Percentiles rank a stretch among this genome's conserved stretches.
Conservation (phyloP, 441 rosid genomes). For the Erodium chrysanthum region DNA sequence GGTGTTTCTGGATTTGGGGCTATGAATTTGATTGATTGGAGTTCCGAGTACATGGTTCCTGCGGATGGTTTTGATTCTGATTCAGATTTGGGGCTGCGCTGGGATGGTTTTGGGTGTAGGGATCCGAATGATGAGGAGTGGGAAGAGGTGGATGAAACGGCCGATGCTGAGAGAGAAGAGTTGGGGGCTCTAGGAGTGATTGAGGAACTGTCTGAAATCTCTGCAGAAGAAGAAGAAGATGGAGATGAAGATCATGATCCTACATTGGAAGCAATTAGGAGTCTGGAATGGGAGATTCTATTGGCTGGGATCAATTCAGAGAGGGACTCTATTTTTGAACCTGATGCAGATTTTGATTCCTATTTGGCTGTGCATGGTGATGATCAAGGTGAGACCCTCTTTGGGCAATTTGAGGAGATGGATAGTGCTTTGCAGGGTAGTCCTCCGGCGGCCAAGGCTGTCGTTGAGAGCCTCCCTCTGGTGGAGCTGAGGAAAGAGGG, state of each 20-base stretch:
- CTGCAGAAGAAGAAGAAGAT: not conserved
- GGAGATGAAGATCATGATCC: not conserved
- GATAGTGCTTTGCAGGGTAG: constrained; percentile 16
- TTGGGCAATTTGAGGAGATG: constrained; percentile 16
- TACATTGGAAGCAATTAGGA: constrained; percentile 7
- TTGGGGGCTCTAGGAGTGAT: not conserved
- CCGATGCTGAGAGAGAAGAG: constrained; percentile 7
- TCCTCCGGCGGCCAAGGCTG: constrained; percentile 23
- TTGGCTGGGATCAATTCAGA: constrained; percentile 14
- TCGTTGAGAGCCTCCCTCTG: constrained; percentile 21
- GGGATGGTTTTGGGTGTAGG: constrained; percentile 4
- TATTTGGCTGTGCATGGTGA: constrained; percentile 7
- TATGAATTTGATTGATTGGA: too few relatives aligned
- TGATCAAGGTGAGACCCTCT: not conserved
- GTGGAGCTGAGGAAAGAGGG: constrained; percentile 15
- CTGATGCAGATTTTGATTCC: constrained; percentile 7
- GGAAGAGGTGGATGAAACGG: constrained; percentile 11
- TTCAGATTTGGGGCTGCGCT: not conserved
- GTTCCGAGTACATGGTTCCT: not conserved
- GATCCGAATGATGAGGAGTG: constrained; percentile 15
- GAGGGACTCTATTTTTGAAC: constrained; percentile 13
- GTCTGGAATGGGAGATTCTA: constrained; percentile 24
- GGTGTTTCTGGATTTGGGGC: too few relatives aligned
- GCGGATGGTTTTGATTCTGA: not conserved
- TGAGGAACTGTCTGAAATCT: not conserved